phyloP scores from a whole-genome alignment of 495 filamentous ascomycete genomes.

The Xylaria scruposa region DNA sequence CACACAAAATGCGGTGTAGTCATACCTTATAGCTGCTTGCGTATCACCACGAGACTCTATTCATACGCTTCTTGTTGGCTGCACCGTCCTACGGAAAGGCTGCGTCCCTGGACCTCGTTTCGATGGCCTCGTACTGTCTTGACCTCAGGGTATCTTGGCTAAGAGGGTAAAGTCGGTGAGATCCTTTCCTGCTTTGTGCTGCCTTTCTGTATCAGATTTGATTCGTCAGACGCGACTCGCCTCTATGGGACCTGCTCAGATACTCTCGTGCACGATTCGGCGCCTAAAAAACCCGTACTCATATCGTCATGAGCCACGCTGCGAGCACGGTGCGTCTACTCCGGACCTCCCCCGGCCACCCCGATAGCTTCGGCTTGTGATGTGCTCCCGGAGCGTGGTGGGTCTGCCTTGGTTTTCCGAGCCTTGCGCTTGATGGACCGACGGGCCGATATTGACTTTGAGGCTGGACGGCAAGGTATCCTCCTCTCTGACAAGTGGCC shows the following conservation, averaged over 20 bases:
- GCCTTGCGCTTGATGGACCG: slow-evolving; percentile 1
- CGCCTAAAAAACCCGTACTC: slow-evolving; percentile 10
- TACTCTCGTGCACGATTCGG: slow-evolving; percentile 10
- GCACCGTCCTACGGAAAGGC: neutral
- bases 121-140: neutral
- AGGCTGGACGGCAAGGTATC: slow-evolving; percentile 14
- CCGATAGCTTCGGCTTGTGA: slow-evolving; percentile 18
- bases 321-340: neutral
- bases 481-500: slow-evolving; percentile 10
- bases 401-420: neutral
- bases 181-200: slow-evolving; percentile 24
- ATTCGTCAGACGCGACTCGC: neutral
- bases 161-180: slow-evolving; percentile 22
- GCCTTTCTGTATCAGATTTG: slow-evolving; percentile 17
- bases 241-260: slow-evolving; percentile 5
- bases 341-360: slow-evolving; percentile 13
- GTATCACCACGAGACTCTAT: slow-evolving; percentile 25
- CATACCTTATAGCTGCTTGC: slow-evolving; percentile 25
- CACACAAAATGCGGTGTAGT: slow-evolving; percentile 17
- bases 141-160: slow-evolving; percentile 12
- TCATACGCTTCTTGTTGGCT: slow-evolving; percentile 18
- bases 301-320: slow-evolving; percentile 6
- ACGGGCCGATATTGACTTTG: slow-evolving; percentile 5
- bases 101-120: slow-evolving; percentile 29
- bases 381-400: slow-evolving; percentile 12